phyloP scores from a whole-genome alignment of 805 yeast species.

The Lachancea cidri region DNA sequence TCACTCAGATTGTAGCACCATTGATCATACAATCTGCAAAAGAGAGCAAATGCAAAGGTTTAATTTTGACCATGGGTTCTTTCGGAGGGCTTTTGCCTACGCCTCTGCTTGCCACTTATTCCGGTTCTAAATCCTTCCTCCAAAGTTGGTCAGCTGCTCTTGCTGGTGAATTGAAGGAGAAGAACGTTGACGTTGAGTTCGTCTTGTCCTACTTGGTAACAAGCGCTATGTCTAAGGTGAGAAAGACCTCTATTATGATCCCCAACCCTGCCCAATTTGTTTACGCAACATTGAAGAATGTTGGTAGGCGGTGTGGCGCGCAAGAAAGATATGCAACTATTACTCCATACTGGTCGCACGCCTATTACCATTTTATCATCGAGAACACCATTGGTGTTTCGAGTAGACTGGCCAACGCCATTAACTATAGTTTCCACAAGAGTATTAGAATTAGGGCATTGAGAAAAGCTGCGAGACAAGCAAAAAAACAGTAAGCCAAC shows the following conservation, averaged over 20 bases:
- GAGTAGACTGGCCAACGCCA: slow-evolving; percentile 58
- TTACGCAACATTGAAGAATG: slow-evolving; percentile 54
- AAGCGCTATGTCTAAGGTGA: slow-evolving; percentile 92
- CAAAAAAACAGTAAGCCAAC: slow-evolving; percentile 20
- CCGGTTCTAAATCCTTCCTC: slow-evolving; percentile 93
- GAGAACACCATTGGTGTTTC: slow-evolving; percentile 79
- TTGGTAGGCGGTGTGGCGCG: slow-evolving; percentile 88
- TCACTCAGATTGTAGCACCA: slow-evolving; percentile 79
- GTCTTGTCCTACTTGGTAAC: slow-evolving; percentile 86
- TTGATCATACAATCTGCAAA: slow-evolving; percentile 51
- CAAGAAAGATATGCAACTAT: slow-evolving; percentile 81
- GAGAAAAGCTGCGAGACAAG: slow-evolving; percentile 45
- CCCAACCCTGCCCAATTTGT: slow-evolving; percentile 85
- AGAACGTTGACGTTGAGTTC: slow-evolving; percentile 79
- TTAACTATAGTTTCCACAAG: slow-evolving; percentile 74
- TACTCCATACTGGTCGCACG: slow-evolving; percentile 94
- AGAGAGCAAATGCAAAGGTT: slow-evolving; percentile 47
- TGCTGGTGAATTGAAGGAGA: slow-evolving; percentile 70
- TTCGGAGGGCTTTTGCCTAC: slow-evolving; percentile 93
- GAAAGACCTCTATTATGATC: slow-evolving; percentile 64
- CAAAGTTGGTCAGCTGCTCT: slow-evolving; percentile 90
- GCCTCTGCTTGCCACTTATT: slow-evolving; percentile 86
- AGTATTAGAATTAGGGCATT: slow-evolving; percentile 79
- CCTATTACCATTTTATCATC: slow-evolving; percentile 79
- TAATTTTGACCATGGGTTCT: slow-evolving; percentile 92